Evolutionary conservation across 805 yeast species (phyloP).

Genomic region (Yarrowia divulgata): DNA sequence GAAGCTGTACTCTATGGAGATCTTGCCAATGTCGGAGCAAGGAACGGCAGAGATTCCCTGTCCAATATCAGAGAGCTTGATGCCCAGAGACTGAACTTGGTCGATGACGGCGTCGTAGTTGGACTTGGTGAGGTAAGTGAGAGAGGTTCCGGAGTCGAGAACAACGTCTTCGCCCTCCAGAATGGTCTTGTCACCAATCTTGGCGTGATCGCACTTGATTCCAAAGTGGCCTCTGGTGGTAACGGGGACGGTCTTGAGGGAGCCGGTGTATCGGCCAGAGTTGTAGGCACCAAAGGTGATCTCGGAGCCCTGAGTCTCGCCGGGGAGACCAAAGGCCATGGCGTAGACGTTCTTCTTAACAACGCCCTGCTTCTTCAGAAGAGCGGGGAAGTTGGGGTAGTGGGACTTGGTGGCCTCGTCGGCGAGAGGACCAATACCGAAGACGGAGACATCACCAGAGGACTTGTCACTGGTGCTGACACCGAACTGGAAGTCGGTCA

Average conservation of each 20-base stretch:
- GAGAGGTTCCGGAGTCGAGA: conserved; percentile 66
- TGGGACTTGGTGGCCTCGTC: conserved; percentile 46
- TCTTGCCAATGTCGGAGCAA: background rate
- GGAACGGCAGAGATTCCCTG: background rate
- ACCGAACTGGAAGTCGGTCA: conserved; percentile 67
- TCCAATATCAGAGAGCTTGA: conserved; percentile 47
- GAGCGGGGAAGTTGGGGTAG: conserved; percentile 46
- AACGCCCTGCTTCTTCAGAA: conserved; percentile 50
- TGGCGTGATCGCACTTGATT: conserved; percentile 41
- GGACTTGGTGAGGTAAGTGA: conserved; percentile 48
- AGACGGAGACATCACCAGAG: conserved; percentile 47
- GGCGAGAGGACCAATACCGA: conserved; percentile 51
- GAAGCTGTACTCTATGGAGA: conserved; percentile 14
- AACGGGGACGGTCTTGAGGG: conserved; percentile 47
- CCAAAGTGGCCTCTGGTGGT: background rate
- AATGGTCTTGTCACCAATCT: conserved; percentile 27
- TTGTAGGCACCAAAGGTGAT: conserved; percentile 56
- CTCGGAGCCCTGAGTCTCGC: conserved; percentile 48
- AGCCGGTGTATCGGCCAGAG: conserved; percentile 52
- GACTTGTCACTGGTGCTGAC: conserved; percentile 61
- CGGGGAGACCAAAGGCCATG: conserved; percentile 51
- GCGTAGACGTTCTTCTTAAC: conserved; percentile 54
- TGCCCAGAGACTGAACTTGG: conserved; percentile 44
- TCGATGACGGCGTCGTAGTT: conserved; percentile 43
- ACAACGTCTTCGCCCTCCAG: conserved; percentile 49